Evolutionary conservation across 1,139 yeast species (phyloP).

Genomic region (Yamadazyma friedrichii): DNA sequence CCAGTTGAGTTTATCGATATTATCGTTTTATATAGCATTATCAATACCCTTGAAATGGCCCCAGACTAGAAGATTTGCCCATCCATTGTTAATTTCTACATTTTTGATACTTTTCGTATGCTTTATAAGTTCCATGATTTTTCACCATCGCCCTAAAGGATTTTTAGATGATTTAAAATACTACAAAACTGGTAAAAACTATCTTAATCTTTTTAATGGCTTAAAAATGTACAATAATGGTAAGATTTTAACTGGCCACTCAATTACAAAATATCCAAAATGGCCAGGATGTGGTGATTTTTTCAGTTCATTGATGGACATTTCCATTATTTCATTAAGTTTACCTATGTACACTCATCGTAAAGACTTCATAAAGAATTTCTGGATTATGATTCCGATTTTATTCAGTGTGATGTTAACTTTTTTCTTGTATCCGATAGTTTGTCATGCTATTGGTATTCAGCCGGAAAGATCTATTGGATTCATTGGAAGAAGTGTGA

Average conservation of each 20-base stretch:
- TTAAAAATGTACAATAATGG: slow-evolving; percentile 31
- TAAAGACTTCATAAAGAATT: slow-evolving; percentile 58
- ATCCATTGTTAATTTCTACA: slow-evolving; percentile 71
- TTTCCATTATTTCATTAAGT: slow-evolving; percentile 72
- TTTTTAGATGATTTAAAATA: slow-evolving; percentile 49
- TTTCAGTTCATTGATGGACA: slow-evolving; percentile 67
- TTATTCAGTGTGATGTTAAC: slow-evolving; percentile 55
- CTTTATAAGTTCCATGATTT: slow-evolving; percentile 58
- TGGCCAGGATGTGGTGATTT: slow-evolving; percentile 87
- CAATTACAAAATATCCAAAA: slow-evolving; percentile 34
- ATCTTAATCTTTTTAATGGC: slow-evolving; percentile 54
- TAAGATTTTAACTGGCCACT: slow-evolving; percentile 13
- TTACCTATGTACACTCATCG: slow-evolving; percentile 79
- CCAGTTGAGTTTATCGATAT: slow-evolving; percentile 59
- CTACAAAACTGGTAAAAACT: slow-evolving; percentile 71
- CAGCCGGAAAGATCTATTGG: slow-evolving; percentile 62
- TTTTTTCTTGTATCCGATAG: slow-evolving; percentile 67
- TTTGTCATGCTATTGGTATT: slow-evolving; percentile 65
- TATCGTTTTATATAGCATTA: slow-evolving; percentile 54
- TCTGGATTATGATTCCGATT: slow-evolving; percentile 60
- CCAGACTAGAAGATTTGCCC: slow-evolving; percentile 51
- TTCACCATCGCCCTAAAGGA: slow-evolving; percentile 41
- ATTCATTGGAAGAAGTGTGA: slow-evolving; percentile 78
- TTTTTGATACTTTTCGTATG: slow-evolving; percentile 59
- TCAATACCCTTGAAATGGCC: slow-evolving; percentile 49